Base-by-base conservation (phyloP, 2,329 filamentous ascomycete species). In the Aspergillus caelatus region DNA sequence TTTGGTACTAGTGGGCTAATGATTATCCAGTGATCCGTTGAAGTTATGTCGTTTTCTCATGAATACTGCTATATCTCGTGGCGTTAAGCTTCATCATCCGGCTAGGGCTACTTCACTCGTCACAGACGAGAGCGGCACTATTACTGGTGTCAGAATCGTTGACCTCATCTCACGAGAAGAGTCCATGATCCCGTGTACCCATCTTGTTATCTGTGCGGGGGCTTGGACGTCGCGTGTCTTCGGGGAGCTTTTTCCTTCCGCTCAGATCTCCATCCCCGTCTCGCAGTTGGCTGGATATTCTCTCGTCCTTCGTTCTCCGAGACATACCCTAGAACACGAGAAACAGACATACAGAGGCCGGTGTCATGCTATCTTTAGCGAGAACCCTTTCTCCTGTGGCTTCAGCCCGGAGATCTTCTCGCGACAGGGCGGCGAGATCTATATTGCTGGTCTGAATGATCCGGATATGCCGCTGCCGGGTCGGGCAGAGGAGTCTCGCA, bases 341-440 rank as follows among this genome's bases (percentile, higher is more conserved):
- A 65, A 59, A 5, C 68, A 67, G 5, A 74, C 79, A 46, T 75
- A 83, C n/a, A 81, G 62, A 4, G 73, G 73, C 36, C 79, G 81
- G 2, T 90, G 87, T 72, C 88, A 93, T 74, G 88, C 91, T 1
- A 77, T 94, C 3, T 94, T 92, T 71, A 87, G 88, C 3, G 86
- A 85, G 4, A 83, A 87, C 62, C 79, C 79, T 1, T 70, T 78
- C 0, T 78, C 78, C 14, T 78, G 74, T 3, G 83, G 82, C 0
- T 92, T 89, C 75, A 88, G 86, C 3, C 90, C 91, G 0, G 91
- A 94, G 75, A 81, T 91, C 12, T 93, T 92, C 75, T 87, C 88
- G 1, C 82, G 91, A 12, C 71, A 85, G 4, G 87, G 86, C 10
- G 89, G 87, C 0, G 85, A 92, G 61, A 85, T 94, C 23, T 94